Conservation (phyloP, 208 protist species). For the Trypanosoma avium region DNA sequence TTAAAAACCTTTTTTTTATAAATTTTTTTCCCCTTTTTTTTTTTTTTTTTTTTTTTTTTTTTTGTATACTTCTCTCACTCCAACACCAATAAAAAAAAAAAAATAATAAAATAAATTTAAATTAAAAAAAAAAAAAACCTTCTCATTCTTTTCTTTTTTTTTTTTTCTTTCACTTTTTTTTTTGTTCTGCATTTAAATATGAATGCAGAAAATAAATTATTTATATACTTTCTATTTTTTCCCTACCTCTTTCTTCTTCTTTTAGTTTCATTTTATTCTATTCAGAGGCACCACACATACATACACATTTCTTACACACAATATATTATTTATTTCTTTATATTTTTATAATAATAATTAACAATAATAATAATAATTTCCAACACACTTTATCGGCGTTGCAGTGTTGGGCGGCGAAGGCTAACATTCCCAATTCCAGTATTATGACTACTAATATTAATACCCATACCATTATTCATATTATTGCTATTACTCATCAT, state of each 20-base stretch:
- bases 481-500: too few species aligned
- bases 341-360: not conserved
- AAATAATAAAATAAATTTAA: not conserved
- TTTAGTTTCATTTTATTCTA: not conserved
- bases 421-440: too few species aligned
- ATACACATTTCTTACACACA: not conserved
- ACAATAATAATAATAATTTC: too few species aligned
- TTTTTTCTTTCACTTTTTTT: constrained; percentile 1
- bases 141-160: constrained; percentile 2
- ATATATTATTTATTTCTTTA: constrained; percentile 29
- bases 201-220: too few species aligned
- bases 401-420: not conserved
- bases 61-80: not conserved
- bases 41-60: not conserved
- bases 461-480: not conserved
- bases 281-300: not conserved
- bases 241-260: not conserved
- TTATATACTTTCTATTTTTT: not conserved
- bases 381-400: not conserved
- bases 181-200: not conserved
- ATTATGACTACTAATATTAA: not conserved
- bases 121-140: not conserved
- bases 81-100: not conserved
- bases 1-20: not conserved
- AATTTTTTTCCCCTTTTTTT: not conserved